These are phyloP conservation scores for Carpinus viminea DNA, from an alignment of 306 rosid genomes.

Conservation along the genomic window DNA sequence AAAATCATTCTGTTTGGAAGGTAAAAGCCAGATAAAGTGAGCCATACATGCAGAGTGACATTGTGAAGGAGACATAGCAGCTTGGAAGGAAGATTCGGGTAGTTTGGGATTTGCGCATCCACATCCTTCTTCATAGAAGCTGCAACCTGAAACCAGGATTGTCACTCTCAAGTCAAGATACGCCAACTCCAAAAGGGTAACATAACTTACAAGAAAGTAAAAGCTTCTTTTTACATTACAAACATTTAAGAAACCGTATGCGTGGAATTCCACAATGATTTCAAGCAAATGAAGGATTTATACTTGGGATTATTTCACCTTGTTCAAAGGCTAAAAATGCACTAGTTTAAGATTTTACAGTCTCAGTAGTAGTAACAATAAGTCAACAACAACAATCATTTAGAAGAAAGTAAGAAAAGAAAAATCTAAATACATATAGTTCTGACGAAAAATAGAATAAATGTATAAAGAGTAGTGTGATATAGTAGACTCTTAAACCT, in stretches of 20 bases:
- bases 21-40: neutral
- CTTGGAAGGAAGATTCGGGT: conserved; percentile 85
- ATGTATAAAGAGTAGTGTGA: too few species aligned
- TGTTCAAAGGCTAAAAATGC: neutral
- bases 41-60: conserved; percentile 83
- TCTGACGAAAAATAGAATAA: neutral
- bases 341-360: neutral
- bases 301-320: neutral
- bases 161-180: conserved; percentile 11
- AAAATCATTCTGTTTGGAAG: neutral
- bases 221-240: neutral
- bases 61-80: conserved; percentile 74
- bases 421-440: neutral
- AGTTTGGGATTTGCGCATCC: conserved; percentile 74
- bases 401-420: neutral
- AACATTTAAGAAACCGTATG: neutral
- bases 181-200: neutral
- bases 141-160: conserved; percentile 67
- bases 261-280: neutral
- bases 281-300: neutral
- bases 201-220: neutral
- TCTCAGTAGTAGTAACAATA: neutral
- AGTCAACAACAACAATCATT: too few species aligned
- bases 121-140: conserved; percentile 86
- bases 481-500: too few species aligned